Base-by-base conservation (phyloP, 805 yeast genomes). In the Hanseniaspora occidentalis region DNA sequence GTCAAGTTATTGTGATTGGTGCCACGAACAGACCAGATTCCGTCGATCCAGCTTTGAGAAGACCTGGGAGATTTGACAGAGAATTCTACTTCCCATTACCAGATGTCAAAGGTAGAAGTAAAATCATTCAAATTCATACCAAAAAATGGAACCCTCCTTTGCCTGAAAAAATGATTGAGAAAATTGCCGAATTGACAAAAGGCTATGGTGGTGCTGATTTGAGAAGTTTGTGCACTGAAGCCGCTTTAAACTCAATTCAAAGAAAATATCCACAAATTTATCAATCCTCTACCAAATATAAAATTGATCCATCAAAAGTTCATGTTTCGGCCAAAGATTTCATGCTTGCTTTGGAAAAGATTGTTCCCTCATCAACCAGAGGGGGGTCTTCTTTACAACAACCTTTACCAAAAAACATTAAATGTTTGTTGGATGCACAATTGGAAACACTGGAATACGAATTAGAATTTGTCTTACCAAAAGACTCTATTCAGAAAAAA, bases 141-240 rank as follows among this genome's bases (percentile, higher is more conserved):
- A 74, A 72, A 46, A 81, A 79, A 53, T 92, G 98, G 98, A 67
- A 67, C 10, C 92, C 95, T 10, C 80, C 83, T 3, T 61, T 84
- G 42, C 57, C 74, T 6, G 63, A 63, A 0, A 61, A 55, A 5
- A 82, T 92, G 47, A 50, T 84, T 8, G 67, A 69, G 5, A 75
- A 77, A 41, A 66, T 92, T 26, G 89, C 96, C 0, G 67, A 68
- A 17, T 61, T 84, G 43, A 89, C 98, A 0, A 89, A 88, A 56
- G 98, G 98, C 0, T 92, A 84, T 54, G 98, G 98, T 36, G 98
- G 98, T 65, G 97, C 98, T 2, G 98, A 92, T 58, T 65, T 92
- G 46, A 67, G 96, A 41, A 95, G 97, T 0, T 64, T 92, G 23
- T 86, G 97, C 57, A 89, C 97, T 0, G 98, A 92, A 56, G 88